A percentile compares a stretch with the other conserved stretches of the same genome.
These are phyloP conservation scores for Fusarium neocosmosporiellum DNA, from an alignment of 2,329 filamentous ascomycete genomes.

Conservation along the genomic window DNA sequence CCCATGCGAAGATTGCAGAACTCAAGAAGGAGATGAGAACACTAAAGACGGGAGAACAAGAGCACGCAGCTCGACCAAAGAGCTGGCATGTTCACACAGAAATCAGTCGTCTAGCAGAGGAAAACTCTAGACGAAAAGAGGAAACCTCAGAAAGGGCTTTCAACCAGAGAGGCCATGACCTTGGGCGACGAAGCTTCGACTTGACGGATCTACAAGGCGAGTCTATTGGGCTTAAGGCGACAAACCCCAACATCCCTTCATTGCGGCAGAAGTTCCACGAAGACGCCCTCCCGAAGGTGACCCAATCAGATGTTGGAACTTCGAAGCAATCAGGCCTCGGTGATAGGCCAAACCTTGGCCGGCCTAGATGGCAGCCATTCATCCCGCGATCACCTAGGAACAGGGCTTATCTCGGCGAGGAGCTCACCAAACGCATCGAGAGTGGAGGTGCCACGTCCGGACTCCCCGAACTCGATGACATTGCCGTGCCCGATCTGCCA, in stretches of 20 bases:
- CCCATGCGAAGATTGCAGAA: constrained; percentile 66
- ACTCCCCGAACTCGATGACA: constrained; percentile 34
- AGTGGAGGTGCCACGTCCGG: constrained; percentile 43
- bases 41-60: constrained; percentile 51
- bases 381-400: constrained; percentile 56
- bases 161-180: constrained; percentile 9
- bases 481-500: constrained; percentile 44
- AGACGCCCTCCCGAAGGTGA: constrained; percentile 35
- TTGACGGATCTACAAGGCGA: constrained; percentile 32
- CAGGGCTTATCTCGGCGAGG: constrained; percentile 51
- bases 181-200: constrained; percentile 46
- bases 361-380: constrained; percentile 55
- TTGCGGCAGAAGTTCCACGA: constrained; percentile 52
- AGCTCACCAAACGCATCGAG: constrained; percentile 45
- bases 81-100: constrained; percentile 46
- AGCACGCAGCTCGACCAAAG: constrained; percentile 38
- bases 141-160: background rate
- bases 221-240: constrained; percentile 29
- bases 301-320: constrained; percentile 27
- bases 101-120: constrained; percentile 18
- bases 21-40: constrained; percentile 64
- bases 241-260: constrained; percentile 37
- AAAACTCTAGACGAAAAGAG: constrained; percentile 4
- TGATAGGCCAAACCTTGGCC: constrained; percentile 45
- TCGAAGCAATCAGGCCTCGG: constrained; percentile 28